phyloP scores from a whole-genome alignment of 345 rosid species.

The Camelina laxa region DNA sequence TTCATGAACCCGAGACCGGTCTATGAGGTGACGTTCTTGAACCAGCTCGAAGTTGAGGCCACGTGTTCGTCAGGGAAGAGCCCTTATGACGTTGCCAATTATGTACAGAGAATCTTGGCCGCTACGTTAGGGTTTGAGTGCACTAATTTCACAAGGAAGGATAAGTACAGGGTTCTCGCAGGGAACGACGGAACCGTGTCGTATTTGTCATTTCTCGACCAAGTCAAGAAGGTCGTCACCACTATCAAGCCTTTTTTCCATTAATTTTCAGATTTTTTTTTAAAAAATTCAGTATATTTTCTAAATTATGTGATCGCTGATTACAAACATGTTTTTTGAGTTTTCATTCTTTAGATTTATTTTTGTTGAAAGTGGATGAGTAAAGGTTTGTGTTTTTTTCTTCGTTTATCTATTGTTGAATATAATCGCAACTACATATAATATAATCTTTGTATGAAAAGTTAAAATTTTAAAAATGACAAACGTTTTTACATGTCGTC shows the following conservation, averaged over 20 bases:
- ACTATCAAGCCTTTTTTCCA: slow-evolving; percentile 64
- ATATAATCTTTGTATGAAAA: not conserved
- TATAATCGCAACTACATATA: not conserved
- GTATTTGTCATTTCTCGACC: slow-evolving; percentile 55
- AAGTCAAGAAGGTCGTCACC: slow-evolving; percentile 60
- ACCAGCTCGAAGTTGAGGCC: slow-evolving; percentile 74
- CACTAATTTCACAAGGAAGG: slow-evolving; percentile 89
- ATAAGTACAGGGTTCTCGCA: slow-evolving; percentile 77
- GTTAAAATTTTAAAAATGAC: not conserved
- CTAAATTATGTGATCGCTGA: not conserved
- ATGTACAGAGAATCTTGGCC: slow-evolving; percentile 86
- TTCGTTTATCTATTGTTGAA: slow-evolving; percentile 6
- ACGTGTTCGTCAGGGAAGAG: slow-evolving; percentile 93
- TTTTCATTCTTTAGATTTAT: slow-evolving; percentile 1
- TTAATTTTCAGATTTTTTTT: not conserved
- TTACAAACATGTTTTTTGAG: slow-evolving; percentile 22
- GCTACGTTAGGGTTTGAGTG: slow-evolving; percentile 91
- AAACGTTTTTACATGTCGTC: not conserved
- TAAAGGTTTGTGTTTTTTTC: not conserved
- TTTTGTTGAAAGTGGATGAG: not conserved
- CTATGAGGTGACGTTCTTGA: slow-evolving; percentile 91
- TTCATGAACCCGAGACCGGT: slow-evolving; percentile 94
- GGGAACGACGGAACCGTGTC: slow-evolving; percentile 89
- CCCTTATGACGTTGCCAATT: slow-evolving; percentile 88
- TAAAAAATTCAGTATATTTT: not conserved